Percentiles rank a stretch among this genome's conserved stretches.
Evolutionary conservation across 202 grass and related monocot species (phyloP).

Genomic region (Alloteropsis angusta): DNA sequence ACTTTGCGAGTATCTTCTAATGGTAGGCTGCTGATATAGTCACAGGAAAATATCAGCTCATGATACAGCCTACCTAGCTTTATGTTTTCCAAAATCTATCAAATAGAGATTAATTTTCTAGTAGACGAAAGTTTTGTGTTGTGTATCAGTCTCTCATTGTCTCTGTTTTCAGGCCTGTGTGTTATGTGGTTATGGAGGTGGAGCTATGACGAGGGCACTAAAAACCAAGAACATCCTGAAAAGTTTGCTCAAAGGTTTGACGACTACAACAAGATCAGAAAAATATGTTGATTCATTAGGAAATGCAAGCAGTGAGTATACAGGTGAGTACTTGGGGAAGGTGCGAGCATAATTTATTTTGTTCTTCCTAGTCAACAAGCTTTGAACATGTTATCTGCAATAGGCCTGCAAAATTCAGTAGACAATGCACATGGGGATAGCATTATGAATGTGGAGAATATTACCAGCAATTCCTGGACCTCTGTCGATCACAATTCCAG

Average conservation of each 20-base stretch:
- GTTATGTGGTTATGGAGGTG: slow-evolving; percentile 82
- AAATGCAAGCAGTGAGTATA: slow-evolving; percentile 16
- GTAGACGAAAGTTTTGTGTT: neutral
- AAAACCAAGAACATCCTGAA: slow-evolving; percentile 62
- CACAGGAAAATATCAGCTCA: neutral
- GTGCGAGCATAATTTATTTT: slow-evolving; percentile 21
- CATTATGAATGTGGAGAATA: neutral
- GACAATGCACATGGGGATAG: neutral
- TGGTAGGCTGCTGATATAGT: slow-evolving; percentile 14
- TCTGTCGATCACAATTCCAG: slow-evolving; percentile 23
- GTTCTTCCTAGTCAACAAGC: slow-evolving; percentile 5
- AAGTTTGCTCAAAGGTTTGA: slow-evolving; percentile 50
- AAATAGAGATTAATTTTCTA: neutral
- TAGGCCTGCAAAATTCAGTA: slow-evolving; percentile 18
- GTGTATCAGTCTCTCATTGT: neutral
- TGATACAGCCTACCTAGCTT: neutral
- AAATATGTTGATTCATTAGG: slow-evolving; percentile 27
- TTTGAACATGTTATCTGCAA: slow-evolving; percentile 16
- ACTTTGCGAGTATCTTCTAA: neutral
- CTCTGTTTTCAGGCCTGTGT: slow-evolving; percentile 59
- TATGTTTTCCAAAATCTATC: neutral
- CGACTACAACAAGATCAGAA: slow-evolving; percentile 16
- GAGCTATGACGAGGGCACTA: slow-evolving; percentile 85
- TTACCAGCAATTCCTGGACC: slow-evolving; percentile 18
- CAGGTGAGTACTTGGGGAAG: slow-evolving; percentile 24